Percentiles rank a stretch among this genome's conserved stretches.
Evolutionary conservation across 345 rosid genomes (phyloP).

Genomic region (Conringia planisiliqua): DNA sequence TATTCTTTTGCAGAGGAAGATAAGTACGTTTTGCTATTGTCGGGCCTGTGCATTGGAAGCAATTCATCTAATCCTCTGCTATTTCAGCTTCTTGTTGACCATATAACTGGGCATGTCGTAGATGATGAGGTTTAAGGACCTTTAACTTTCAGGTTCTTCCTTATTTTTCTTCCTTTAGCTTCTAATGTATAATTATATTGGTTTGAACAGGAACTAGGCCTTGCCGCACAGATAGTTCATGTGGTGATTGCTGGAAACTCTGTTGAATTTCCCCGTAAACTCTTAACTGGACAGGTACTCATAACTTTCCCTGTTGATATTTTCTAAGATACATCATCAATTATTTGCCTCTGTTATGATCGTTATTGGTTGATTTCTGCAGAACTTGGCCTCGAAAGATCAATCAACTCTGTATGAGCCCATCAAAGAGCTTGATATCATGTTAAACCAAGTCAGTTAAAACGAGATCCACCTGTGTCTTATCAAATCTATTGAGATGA

Average conservation of each 20-base stretch:
- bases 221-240: constrained; percentile 83
- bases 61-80: constrained; percentile 70
- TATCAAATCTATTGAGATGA: background rate
- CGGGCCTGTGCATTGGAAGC: constrained; percentile 78
- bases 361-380: constrained; percentile 26
- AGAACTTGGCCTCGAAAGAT: constrained; percentile 83
- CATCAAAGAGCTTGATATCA: constrained; percentile 77
- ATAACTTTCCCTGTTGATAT: background rate
- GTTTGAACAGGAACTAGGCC: constrained; percentile 58
- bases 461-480: background rate
- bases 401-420: constrained; percentile 77
- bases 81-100: constrained; percentile 94
- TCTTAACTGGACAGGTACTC: constrained; percentile 73
- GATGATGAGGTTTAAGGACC: constrained; percentile 65
- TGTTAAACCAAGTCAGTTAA: constrained; percentile 68
- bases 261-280: constrained; percentile 67
- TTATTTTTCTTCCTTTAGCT: background rate
- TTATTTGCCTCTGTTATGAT: constrained; percentile 8
- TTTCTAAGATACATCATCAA: background rate
- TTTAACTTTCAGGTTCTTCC: constrained; percentile 18
- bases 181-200: constrained; percentile 3
- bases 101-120: constrained; percentile 87
- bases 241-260: constrained; percentile 92
- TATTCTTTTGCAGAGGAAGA: constrained; percentile 61
- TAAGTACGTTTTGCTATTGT: constrained; percentile 75